Conservation (phyloP, 371 early-diverging fungal species). For the Gilbertella persicaria region DNA sequence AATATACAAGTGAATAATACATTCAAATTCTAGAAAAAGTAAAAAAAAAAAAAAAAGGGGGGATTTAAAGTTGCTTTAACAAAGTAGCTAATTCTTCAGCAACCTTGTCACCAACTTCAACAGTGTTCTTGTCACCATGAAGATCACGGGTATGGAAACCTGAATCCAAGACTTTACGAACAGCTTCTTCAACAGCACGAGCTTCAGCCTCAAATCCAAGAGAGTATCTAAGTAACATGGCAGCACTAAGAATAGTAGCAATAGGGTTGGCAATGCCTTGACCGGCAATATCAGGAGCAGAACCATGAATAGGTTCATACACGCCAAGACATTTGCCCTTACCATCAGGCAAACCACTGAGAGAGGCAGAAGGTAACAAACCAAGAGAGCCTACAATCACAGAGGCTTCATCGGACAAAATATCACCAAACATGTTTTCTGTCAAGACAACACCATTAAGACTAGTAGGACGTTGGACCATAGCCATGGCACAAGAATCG, state of each 20-base stretch:
- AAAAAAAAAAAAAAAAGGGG: neutral
- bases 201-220: slow-evolving; percentile 88
- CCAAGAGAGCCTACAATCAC: slow-evolving; percentile 96
- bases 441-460: slow-evolving; percentile 95
- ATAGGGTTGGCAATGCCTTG: slow-evolving; percentile 95
- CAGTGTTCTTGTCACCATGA: slow-evolving; percentile 80
- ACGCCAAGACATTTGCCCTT: slow-evolving; percentile 78
- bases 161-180: slow-evolving; percentile 87
- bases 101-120: slow-evolving; percentile 89
- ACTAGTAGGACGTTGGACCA: slow-evolving; percentile 87
- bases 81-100: slow-evolving; percentile 69
- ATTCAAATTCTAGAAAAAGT: too few relatives aligned
- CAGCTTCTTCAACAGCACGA: slow-evolving; percentile 87
- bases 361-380: slow-evolving; percentile 89
- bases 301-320: slow-evolving; percentile 98
- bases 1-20: too few relatives aligned
- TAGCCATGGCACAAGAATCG: slow-evolving; percentile 96
- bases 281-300: slow-evolving; percentile 98
- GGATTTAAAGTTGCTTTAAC: slow-evolving; percentile 33
- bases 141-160: slow-evolving; percentile 89
- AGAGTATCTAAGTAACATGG: slow-evolving; percentile 94
- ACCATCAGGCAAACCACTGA: slow-evolving; percentile 82
- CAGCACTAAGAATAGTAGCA: slow-evolving; percentile 94
- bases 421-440: slow-evolving; percentile 99
- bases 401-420: slow-evolving; percentile 92